These are phyloP conservation scores for Bombardia bombarda DNA, from an alignment of 495 filamentous ascomycete genomes.

Conservation along the genomic window DNA sequence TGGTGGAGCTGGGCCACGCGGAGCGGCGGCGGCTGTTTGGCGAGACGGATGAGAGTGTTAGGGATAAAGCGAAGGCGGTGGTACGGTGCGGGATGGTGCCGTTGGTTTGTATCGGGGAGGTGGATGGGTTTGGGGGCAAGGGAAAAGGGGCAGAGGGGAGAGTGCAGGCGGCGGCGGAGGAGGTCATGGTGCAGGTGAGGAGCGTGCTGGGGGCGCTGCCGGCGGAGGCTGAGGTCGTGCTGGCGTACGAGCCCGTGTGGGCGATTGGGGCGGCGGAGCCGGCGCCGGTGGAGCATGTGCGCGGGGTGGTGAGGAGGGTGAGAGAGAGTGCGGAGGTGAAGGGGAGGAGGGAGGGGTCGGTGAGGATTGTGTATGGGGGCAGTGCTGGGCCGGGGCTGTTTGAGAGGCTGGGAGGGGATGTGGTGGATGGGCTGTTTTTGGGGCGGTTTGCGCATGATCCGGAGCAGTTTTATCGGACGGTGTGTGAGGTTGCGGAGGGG, in stretches of 20 bases:
- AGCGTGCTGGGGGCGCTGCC: conserved; percentile 52
- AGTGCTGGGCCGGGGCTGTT: conserved; percentile 73
- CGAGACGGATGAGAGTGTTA: conserved; percentile 58
- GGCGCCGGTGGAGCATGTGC: conserved; percentile 65
- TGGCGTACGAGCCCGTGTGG: conserved; percentile 89
- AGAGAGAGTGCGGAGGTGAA: conserved; percentile 35
- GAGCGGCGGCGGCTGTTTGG: conserved; percentile 62
- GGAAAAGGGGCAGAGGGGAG: no score
- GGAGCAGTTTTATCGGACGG: conserved; percentile 55
- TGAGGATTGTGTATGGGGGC: conserved; percentile 70
- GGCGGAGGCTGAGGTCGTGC: conserved; percentile 55
- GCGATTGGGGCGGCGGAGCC: conserved; percentile 70
- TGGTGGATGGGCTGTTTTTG: conserved; percentile 76
- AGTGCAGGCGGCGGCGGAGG: conserved; percentile 51
- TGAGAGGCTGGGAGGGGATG: conserved; percentile 51
- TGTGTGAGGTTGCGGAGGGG: conserved; percentile 52
- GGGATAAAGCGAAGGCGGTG: conserved; percentile 59
- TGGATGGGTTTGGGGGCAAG: conserved; percentile 11
- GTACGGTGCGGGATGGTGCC: conserved; percentile 63
- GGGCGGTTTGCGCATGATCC: conserved; percentile 75
- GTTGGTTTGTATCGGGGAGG: conserved; percentile 74
- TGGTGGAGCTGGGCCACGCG: conserved; percentile 75
- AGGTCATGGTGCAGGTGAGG: conserved; percentile 57
- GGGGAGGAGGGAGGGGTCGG: conserved; percentile 39
- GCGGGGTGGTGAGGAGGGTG: conserved; percentile 57